Evolutionary conservation across 2,329 filamentous ascomycete genomes (phyloP), one percentile per base, ranked within the genome.

Genomic region (Epichloe sibirici): DNA sequence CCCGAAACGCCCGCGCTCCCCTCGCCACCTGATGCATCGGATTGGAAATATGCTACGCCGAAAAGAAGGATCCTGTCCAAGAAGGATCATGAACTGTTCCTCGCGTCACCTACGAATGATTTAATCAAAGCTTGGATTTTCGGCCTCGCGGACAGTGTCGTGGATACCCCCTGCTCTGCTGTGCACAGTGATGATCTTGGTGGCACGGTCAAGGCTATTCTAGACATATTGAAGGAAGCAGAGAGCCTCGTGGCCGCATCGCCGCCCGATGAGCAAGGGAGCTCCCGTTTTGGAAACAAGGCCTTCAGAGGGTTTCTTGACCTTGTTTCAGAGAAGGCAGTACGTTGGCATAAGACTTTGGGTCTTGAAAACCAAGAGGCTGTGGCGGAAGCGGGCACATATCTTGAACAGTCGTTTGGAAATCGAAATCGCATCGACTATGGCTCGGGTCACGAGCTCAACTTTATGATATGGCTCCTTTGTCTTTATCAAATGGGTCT

Each of bases 391-490:
- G 73, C 86, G 5, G 84, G 85, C 0, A 81, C 83, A 34, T 98
- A 98, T 69, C 76, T 98, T 37, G 71, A 79, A 57, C 80, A 95
- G 63, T 85, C 87, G 0, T 90, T 97, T 58, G 93, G 93, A 45
- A 95, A 95, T 65, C 79, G 84, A 45, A 79, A 80, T 49, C 81
- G 91, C 42, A 93, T 98, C 62, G 93, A 98, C 71, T 98, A 98
- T 67, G 93, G 93, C 49, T 96, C 90, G 0, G 93, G 93, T 2
- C 93, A 98, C 68, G 93, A 98, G 71, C 79, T 98, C 56, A 97
- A 98, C 73, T 97, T 98, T 70, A 77, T 91, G 67, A 85, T 95
- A 65, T 98, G 91, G 90, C 78, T 97, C 38, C 79, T 98, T n/a
- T 95, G 89, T 64, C 82, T 98, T 0, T 88, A 93, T 66, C 86